Evolutionary conservation across 345 rosid genomes (phyloP).

Genomic region (Bruguiera parviflora): DNA sequence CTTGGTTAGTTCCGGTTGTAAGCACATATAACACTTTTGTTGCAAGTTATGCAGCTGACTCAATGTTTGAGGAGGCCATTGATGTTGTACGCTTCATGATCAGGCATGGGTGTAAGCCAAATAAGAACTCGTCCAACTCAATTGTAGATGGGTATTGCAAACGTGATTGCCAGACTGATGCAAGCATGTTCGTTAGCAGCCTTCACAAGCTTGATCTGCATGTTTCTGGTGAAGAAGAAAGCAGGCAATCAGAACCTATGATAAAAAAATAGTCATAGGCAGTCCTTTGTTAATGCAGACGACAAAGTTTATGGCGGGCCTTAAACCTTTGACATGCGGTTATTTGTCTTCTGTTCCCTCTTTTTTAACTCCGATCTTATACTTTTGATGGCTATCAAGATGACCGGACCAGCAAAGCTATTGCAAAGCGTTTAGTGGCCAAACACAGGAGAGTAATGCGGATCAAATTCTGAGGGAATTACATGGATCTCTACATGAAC

Average conservation of each 20-base stretch:
- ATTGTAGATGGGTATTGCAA: slow-evolving; percentile 88
- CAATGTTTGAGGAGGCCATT: slow-evolving; percentile 77
- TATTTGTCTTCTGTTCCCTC: not conserved
- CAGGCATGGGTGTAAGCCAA: slow-evolving; percentile 64
- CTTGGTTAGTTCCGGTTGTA: slow-evolving; percentile 69
- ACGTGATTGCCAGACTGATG: slow-evolving; percentile 56
- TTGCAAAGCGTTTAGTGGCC: not conserved
- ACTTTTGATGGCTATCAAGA: not conserved
- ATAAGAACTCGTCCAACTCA: slow-evolving; percentile 75
- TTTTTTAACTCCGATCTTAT: not conserved
- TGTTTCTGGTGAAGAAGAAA: slow-evolving; percentile 47
- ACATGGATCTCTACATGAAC: not conserved
- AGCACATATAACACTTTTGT: slow-evolving; percentile 85
- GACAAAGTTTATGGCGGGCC: not conserved
- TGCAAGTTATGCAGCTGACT: slow-evolving; percentile 76
- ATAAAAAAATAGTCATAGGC: slow-evolving; percentile 50
- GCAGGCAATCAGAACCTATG: slow-evolving; percentile 60
- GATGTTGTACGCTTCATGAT: slow-evolving; percentile 74
- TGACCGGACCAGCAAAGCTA: not conserved
- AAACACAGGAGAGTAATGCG: not conserved
- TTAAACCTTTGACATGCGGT: not conserved
- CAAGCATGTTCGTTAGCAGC: slow-evolving; percentile 49
- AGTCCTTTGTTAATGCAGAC: not conserved
- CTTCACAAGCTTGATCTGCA: slow-evolving; percentile 63
- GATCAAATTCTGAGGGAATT: not conserved